A percentile compares a stretch with the other conserved stretches of the same genome.
Evolutionary conservation across 495 filamentous ascomycete genomes (phyloP).

Genomic region (Aspergillus baeticus): DNA sequence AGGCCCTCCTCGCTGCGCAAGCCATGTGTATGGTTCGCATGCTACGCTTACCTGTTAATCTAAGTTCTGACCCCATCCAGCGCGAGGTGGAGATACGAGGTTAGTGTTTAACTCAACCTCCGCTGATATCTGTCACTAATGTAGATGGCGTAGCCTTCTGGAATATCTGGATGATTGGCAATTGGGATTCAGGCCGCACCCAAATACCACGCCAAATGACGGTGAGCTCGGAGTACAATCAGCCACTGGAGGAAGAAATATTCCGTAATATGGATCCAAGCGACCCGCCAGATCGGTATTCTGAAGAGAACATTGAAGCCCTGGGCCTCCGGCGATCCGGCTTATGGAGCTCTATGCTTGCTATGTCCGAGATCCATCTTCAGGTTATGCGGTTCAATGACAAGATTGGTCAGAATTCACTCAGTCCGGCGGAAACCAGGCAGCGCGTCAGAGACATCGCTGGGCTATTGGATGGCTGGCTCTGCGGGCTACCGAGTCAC

Average conservation of each 20-base stretch:
- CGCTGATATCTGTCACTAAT: neutral
- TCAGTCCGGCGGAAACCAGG: neutral
- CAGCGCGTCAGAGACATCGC: neutral
- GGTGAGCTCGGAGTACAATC: neutral
- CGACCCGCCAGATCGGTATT: neutral
- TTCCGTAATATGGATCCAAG: neutral
- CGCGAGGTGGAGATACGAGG: slow-evolving; percentile 10
- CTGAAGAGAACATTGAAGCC: slow-evolving; percentile 1
- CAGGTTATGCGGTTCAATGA: slow-evolving; percentile 11
- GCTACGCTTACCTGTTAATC: neutral
- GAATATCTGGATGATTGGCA: slow-evolving; percentile 4
- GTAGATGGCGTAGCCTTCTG: neutral
- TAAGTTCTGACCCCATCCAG: slow-evolving; percentile 1
- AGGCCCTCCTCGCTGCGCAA: slow-evolving; percentile 4
- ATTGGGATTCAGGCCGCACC: slow-evolving; percentile 1
- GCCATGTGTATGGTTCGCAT: slow-evolving; percentile 7
- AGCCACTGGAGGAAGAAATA: slow-evolving; percentile 4
- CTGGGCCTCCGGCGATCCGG: neutral
- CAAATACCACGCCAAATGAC: neutral
- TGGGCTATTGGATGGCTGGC: neutral
- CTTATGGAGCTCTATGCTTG: slow-evolving; percentile 9
- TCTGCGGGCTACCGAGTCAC: neutral
- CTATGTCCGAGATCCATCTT: neutral
- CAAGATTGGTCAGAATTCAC: neutral
- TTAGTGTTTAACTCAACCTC: neutral